These are phyloP conservation scores for Mycena olivaceomarginata DNA, from an alignment of 768 basidiomycete species.

Conservation along the genomic window DNA sequence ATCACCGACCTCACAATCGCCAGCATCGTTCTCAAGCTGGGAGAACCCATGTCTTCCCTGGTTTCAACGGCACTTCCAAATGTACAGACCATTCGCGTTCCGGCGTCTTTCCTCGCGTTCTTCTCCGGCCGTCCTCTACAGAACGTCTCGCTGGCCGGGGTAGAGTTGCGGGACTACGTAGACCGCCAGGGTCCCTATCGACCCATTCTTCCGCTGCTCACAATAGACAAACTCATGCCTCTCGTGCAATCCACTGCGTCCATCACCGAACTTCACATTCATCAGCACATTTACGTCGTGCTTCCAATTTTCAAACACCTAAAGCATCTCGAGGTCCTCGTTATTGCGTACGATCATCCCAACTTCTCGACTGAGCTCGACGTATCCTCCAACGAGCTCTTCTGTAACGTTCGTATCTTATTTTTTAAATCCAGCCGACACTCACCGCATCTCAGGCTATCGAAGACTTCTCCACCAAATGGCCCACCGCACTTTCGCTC, in stretches of 20 bases:
- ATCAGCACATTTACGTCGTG: constrained; percentile 30
- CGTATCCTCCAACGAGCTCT: neutral
- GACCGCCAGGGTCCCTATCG: neutral
- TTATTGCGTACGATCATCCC: constrained; percentile 30
- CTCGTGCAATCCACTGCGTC: neutral
- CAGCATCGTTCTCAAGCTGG: constrained; percentile 9
- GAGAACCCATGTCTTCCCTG: constrained; percentile 7
- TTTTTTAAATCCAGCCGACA: neutral
- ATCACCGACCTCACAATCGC: constrained; percentile 37
- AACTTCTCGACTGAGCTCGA: constrained; percentile 23
- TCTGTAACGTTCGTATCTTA: constrained; percentile 4
- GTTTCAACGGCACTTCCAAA: constrained; percentile 5
- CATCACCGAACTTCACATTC: constrained; percentile 39
- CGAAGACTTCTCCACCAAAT: constrained; percentile 13
- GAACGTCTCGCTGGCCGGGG: constrained; percentile 18
- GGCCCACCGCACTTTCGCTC: neutral
- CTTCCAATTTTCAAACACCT: constrained; percentile 31
- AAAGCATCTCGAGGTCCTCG: constrained; percentile 22
- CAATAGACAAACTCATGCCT: neutral
- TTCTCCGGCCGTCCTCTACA: constrained; percentile 27
- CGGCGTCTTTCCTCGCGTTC: constrained; percentile 16
- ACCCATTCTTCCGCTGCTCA: constrained; percentile 28
- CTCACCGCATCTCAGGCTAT: neutral
- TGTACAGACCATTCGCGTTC: constrained; percentile 17
- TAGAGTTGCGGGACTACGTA: constrained; percentile 4